Evolutionary conservation across 495 filamentous ascomycete species (phyloP).

Genomic region (Daldinia decipiens): DNA sequence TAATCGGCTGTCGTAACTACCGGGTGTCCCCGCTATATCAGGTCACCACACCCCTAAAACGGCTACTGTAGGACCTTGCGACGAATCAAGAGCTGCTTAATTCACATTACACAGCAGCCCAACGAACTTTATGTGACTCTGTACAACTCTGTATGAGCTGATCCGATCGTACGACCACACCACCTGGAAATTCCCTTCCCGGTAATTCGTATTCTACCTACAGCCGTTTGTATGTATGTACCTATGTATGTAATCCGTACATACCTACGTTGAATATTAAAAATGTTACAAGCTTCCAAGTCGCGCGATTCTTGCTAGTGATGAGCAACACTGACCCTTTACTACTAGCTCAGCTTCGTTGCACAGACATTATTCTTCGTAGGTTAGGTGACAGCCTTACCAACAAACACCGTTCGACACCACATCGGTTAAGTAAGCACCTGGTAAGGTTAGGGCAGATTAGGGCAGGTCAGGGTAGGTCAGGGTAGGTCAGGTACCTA

Average conservation of each 20-base stretch:
- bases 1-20: conserved; percentile 28
- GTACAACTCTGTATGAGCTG: conserved; percentile 33
- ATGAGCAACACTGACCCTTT: too few relatives aligned
- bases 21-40: conserved; percentile 41
- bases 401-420: not conserved
- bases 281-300: too few relatives aligned
- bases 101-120: conserved; percentile 38
- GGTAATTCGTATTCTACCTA: conserved; percentile 26
- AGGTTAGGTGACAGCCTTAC: not conserved
- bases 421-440: too few relatives aligned
- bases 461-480: too few relatives aligned
- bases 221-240: too few relatives aligned
- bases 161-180: conserved; percentile 44
- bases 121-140: conserved; percentile 32
- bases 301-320: too few relatives aligned
- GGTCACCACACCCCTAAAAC: conserved; percentile 36
- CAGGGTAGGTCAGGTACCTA: too few relatives aligned
- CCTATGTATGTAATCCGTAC: too few relatives aligned
- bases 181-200: conserved; percentile 34
- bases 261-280: too few relatives aligned
- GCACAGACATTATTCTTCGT: too few relatives aligned
- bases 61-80: conserved; percentile 5
- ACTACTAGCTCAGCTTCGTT: too few relatives aligned
- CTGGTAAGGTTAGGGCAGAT: too few relatives aligned
- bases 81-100: conserved; percentile 26